Evolutionary conservation across 1,139 yeast species (phyloP), one percentile per base, ranked within the genome.

Genomic region (Sporopachydermia cereana): DNA sequence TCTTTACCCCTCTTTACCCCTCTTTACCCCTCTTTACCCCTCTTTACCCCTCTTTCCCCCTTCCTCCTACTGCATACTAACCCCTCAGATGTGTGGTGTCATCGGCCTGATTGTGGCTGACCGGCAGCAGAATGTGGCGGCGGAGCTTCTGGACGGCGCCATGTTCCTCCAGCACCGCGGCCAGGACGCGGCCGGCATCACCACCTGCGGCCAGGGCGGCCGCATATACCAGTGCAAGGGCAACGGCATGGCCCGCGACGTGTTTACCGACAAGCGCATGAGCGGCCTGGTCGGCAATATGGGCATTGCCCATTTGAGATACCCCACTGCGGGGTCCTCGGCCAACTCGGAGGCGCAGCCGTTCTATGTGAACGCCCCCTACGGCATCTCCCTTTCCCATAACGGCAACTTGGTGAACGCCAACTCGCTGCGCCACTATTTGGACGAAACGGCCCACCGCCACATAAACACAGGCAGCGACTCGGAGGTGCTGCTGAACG

Each of bases 161-260:
- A 79, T 88, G 70, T 91, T 83, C 61, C 71, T 91, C 51, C 99
- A 91, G 62, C 99, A 91, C 61, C 77, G 99, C 59, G 99, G 99
- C 43, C 99, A 91, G 66, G 99, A 91, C 63, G 99, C 99, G 12
- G 96, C 97, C n/a, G 99, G 99, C 51, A 89, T 91, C 49, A 93
- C 86, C 39, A 93, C 98, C 12, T 88, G 96, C 64, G 98, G 96
- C 45, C 70, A 84, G 44, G 79, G 89, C 52, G 99, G 98, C 52
- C 74, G 98, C 49, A 74, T 93, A 48, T 89, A 86, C 67, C 97
- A 91, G 67, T 91, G 97, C 66, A 91, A 91, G 67, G 99, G 99
- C 54, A 91, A 88, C 63, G 99, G 99, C 52, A 86, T 93, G 96
- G 97, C 95, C 47, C 76, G 95, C 57, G 98, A 91, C 59, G 97